These are phyloP conservation scores for Aschersonia sp. DNA, from an alignment of 2,329 filamentous ascomycete genomes.

Conservation along the genomic window DNA sequence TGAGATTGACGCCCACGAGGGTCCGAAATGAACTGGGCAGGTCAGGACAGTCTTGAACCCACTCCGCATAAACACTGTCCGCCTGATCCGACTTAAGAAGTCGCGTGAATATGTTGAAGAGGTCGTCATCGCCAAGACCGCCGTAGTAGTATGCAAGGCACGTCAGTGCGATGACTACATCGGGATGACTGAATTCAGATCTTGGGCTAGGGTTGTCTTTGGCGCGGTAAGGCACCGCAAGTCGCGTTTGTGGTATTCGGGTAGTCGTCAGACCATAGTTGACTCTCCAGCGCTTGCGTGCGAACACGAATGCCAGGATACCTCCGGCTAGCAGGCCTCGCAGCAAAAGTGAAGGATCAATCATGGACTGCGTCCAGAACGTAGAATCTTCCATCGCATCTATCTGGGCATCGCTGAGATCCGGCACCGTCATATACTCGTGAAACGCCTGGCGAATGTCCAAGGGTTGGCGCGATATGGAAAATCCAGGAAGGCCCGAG, in stretches of 20 bases:
- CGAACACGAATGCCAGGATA: constrained; percentile 34
- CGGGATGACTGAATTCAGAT: constrained; percentile 49
- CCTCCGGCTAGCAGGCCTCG: constrained; percentile 39
- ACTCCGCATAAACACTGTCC: constrained; percentile 32
- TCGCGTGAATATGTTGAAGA: constrained; percentile 30
- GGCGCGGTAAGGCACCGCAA: constrained; percentile 44
- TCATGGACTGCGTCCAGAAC: constrained; percentile 18
- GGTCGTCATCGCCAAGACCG: constrained; percentile 35
- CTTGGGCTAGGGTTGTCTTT: constrained; percentile 41
- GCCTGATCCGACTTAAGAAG: constrained; percentile 38
- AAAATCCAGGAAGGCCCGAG: constrained; percentile 24
- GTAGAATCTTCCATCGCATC: constrained; percentile 16
- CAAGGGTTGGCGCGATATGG: constrained; percentile 21
- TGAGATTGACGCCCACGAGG: constrained; percentile 40
- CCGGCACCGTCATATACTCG: constrained; percentile 27
- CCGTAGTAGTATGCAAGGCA: constrained; percentile 40
- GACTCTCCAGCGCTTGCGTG: constrained; percentile 44
- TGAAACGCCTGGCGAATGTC: constrained; percentile 16
- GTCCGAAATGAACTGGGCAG: constrained; percentile 23
- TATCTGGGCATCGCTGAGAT: constrained; percentile 15
- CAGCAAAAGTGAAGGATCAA: constrained; percentile 25
- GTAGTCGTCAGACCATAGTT: constrained; percentile 39
- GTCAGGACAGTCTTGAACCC: constrained; percentile 21
- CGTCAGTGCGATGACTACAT: constrained; percentile 41
- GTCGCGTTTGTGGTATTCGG: constrained; percentile 19